A percentile compares a stretch with the other conserved stretches of the same genome.
These are phyloP conservation scores for Aurantiochytrium sp. DNA, from an alignment of 108 stramenopile genomes.

Conservation along the genomic window DNA sequence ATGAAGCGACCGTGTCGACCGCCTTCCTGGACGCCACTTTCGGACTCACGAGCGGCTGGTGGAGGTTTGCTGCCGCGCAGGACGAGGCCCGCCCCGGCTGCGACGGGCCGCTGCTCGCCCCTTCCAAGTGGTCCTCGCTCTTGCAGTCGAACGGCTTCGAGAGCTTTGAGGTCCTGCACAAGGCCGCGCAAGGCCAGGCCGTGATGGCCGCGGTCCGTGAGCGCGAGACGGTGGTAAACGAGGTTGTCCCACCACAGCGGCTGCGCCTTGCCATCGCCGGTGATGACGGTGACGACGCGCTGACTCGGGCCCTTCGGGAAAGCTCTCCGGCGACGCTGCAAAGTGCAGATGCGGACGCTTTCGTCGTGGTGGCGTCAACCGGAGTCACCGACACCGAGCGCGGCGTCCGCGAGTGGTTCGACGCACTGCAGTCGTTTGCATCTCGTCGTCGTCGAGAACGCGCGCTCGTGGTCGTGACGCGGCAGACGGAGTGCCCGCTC, in stretches of 20 bases:
- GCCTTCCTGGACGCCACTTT: constrained; percentile 18
- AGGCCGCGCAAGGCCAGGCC: constrained; percentile 1
- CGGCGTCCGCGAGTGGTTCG: no score
- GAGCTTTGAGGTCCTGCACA: not conserved
- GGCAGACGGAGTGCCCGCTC: not conserved
- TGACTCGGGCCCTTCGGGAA: no score
- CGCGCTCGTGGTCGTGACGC: not conserved
- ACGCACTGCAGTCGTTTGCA: not conserved
- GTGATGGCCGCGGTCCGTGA: not conserved
- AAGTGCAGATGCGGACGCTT: no score
- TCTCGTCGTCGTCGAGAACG: not conserved
- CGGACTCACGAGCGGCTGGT: not conserved
- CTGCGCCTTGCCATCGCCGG: no score
- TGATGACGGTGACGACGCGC: no score
- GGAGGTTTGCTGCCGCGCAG: not conserved
- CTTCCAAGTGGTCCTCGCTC: not conserved
- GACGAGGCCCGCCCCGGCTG: not conserved
- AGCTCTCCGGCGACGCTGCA: no score
- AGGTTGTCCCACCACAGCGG: no score
- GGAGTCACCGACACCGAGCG: no score
- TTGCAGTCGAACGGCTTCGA: not conserved
- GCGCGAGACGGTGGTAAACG: no score
- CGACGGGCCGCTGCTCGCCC: not conserved
- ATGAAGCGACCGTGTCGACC: constrained; percentile 3
- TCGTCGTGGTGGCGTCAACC: no score